Conservation (phyloP, 495 filamentous ascomycete species). For the Neurospora discreta region DNA sequence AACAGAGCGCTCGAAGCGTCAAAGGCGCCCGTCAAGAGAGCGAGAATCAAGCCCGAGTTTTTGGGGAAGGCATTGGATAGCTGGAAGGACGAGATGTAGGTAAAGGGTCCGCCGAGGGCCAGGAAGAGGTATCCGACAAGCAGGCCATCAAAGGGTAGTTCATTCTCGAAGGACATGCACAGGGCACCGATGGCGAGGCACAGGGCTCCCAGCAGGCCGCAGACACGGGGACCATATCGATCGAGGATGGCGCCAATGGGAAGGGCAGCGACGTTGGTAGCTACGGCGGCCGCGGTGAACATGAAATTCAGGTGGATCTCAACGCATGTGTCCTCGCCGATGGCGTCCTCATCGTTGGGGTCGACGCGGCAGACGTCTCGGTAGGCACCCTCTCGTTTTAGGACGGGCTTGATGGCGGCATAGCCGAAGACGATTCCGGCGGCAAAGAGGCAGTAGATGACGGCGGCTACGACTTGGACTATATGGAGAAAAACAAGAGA, state of each 20-base stretch:
- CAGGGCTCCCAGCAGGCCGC: slow-evolving; percentile 59
- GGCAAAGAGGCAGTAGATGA: slow-evolving; percentile 72
- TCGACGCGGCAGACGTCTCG: slow-evolving; percentile 40
- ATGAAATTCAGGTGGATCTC: slow-evolving; percentile 83
- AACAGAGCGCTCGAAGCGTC: slow-evolving; percentile 85
- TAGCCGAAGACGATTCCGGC: slow-evolving; percentile 77
- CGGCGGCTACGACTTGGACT: slow-evolving; percentile 55
- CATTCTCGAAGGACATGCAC: slow-evolving; percentile 57
- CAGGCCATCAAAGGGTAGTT: slow-evolving; percentile 59
- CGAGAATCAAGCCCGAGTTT: slow-evolving; percentile 77
- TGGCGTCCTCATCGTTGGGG: slow-evolving; percentile 29
- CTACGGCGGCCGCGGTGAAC: slow-evolving; percentile 88
- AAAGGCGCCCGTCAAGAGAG: slow-evolving; percentile 79
- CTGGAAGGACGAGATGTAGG: slow-evolving; percentile 86
- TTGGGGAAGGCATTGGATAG: slow-evolving; percentile 84
- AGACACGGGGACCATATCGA: slow-evolving; percentile 66
- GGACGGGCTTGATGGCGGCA: slow-evolving; percentile 72
- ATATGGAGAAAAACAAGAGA: not conserved
- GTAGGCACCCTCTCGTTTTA: slow-evolving; percentile 69
- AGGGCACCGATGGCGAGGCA: slow-evolving; percentile 59
- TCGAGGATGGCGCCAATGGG: slow-evolving; percentile 82
- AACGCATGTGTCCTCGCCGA: slow-evolving; percentile 49
- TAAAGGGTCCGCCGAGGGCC: slow-evolving; percentile 77
- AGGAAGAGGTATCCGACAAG: slow-evolving; percentile 72
- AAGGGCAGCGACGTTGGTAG: slow-evolving; percentile 66